Evolutionary conservation across 2,329 filamentous ascomycete species (phyloP).

Genomic region (Colletotrichum neosansevieriae): DNA sequence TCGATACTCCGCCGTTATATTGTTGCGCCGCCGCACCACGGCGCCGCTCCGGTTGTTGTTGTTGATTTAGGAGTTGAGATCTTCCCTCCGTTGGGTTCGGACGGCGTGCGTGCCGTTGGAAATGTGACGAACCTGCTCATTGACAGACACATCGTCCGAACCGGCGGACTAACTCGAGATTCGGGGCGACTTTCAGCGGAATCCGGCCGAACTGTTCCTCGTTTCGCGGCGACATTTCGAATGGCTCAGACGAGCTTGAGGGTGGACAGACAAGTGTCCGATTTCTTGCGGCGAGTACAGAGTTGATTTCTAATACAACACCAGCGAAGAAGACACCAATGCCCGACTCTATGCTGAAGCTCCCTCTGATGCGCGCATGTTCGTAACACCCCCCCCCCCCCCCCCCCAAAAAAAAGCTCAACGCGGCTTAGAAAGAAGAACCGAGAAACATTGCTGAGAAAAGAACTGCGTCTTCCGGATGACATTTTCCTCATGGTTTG

Average conservation of each 20-base stretch:
- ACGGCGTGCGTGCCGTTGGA: not conserved
- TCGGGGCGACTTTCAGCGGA: not conserved
- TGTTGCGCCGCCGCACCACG: slow-evolving; percentile 2
- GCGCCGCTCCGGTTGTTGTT: not conserved
- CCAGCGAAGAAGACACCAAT: no score
- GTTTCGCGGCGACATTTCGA: no score
- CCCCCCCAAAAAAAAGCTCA: no score
- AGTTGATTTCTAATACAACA: no score
- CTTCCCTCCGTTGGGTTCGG: not conserved
- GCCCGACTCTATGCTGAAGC: no score
- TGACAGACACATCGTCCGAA: not conserved
- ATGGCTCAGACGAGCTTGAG: not conserved
- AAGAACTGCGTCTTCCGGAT: not conserved
- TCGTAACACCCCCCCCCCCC: no score
- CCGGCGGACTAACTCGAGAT: not conserved
- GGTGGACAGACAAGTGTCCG: no score
- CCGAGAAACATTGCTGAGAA: no score
- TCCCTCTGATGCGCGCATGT: not conserved
- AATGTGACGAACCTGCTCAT: not conserved
- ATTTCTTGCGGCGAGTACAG: no score
- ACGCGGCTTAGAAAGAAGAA: no score
- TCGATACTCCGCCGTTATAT: not conserved
- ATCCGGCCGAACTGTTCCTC: not conserved
- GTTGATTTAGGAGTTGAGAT: not conserved
- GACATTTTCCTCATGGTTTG: not conserved